Evolutionary conservation across 257 asterid species (phyloP).

Genomic region (Eucommia ulmoides): DNA sequence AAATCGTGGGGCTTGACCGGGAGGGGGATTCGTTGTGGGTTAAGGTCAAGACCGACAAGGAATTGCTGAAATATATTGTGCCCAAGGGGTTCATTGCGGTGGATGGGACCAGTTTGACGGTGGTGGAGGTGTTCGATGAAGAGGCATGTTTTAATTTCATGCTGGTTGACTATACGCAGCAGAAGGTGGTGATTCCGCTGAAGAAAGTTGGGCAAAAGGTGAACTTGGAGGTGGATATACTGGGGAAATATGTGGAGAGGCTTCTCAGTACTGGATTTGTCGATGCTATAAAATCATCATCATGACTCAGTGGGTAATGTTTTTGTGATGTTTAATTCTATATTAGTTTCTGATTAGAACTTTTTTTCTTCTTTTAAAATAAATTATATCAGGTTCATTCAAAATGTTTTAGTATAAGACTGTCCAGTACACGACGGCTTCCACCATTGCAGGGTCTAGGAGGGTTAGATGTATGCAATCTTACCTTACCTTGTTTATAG

Average conservation of each 20-base stretch:
- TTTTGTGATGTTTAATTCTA: no score
- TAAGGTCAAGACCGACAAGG: conserved; percentile 43
- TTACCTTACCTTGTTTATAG: no score
- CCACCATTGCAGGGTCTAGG: no score
- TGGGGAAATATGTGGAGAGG: conserved; percentile 91
- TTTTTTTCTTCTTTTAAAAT: no score
- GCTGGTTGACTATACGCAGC: conserved; percentile 74
- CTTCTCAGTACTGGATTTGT: conserved; percentile 50
- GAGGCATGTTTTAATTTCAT: conserved; percentile 58
- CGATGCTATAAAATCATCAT: conserved; percentile 29
- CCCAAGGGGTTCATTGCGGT: conserved; percentile 78
- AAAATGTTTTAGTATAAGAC: no score
- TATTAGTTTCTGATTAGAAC: no score
- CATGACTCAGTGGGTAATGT: no score
- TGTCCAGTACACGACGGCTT: no score
- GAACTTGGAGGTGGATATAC: conserved; percentile 80
- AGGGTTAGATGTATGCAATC: no score
- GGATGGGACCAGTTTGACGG: conserved; percentile 89
- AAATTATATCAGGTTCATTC: no score
- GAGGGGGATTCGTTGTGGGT: conserved; percentile 90
- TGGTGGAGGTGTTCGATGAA: conserved; percentile 68
- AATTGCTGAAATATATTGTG: conserved; percentile 62
- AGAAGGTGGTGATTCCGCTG: conserved; percentile 56
- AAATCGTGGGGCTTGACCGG: conserved; percentile 33
- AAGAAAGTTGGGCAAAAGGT: conserved; percentile 80